Conservation (phyloP, 1,139 yeast genomes). For the Sugiyamaella neomexicana region DNA sequence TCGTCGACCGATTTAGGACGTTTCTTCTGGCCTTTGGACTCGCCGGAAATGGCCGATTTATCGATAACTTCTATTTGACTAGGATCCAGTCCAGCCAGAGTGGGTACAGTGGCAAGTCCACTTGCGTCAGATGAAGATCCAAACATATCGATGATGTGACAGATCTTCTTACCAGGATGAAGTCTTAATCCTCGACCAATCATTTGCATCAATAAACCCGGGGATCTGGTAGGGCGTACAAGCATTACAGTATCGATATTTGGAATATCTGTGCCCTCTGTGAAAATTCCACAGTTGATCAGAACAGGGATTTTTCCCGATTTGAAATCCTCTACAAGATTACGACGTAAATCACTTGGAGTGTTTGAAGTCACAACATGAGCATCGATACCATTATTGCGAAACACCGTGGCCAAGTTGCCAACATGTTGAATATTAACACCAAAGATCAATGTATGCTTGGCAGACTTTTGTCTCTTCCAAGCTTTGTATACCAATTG, state of each 20-base stretch:
- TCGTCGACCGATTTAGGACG: neutral
- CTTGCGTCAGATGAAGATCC: slow-evolving; percentile 50
- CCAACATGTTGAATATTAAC: slow-evolving; percentile 70
- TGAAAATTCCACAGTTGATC: slow-evolving; percentile 85
- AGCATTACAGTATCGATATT: slow-evolving; percentile 78
- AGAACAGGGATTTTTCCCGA: slow-evolving; percentile 66
- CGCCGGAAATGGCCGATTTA: neutral
- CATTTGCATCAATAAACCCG: slow-evolving; percentile 77
- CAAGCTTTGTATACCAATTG: slow-evolving; percentile 62
- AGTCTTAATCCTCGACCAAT: slow-evolving; percentile 83
- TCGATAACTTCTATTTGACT: slow-evolving; percentile 27
- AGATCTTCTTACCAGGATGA: slow-evolving; percentile 58
- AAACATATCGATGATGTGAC: slow-evolving; percentile 78
- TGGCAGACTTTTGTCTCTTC: slow-evolving; percentile 42
- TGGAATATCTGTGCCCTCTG: slow-evolving; percentile 96
- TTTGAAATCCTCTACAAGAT: slow-evolving; percentile 58
- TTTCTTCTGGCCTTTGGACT: neutral
- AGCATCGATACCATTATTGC: slow-evolving; percentile 63
- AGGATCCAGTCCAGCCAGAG: slow-evolving; percentile 53
- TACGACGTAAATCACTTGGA: slow-evolving; percentile 51
- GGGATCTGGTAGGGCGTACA: slow-evolving; percentile 79
- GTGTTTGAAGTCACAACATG: slow-evolving; percentile 75
- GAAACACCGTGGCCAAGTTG: slow-evolving; percentile 55
- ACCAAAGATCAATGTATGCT: slow-evolving; percentile 75
- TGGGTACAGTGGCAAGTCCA: slow-evolving; percentile 64